These are phyloP conservation scores for Fusarium floridanum DNA, from an alignment of 2,329 filamentous ascomycete species.

Conservation along the genomic window DNA sequence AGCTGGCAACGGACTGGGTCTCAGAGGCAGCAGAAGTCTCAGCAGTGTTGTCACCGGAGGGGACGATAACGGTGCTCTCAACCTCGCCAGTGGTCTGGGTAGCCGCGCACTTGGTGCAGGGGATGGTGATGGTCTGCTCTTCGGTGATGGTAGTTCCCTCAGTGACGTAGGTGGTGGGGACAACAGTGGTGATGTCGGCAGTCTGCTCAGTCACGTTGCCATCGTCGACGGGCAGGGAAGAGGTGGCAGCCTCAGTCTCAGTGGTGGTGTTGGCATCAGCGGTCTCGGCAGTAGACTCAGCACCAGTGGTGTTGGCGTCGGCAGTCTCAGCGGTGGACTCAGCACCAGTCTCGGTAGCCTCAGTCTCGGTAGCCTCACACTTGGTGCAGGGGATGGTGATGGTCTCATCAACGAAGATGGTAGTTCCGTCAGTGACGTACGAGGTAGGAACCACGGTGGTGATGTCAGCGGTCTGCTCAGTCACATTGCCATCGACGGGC, in stretches of 20 bases:
- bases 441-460: constrained; percentile 37
- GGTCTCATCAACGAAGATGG: constrained; percentile 36
- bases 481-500: background rate
- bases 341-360: constrained; percentile 22
- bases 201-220: constrained; percentile 24
- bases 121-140: constrained; percentile 35
- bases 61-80: constrained; percentile 9
- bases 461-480: constrained; percentile 29
- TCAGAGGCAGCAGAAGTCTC: constrained; percentile 20
- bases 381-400: constrained; percentile 38
- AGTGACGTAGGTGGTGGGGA: constrained; percentile 35
- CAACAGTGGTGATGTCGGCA: constrained; percentile 26
- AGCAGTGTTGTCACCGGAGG: constrained; percentile 11
- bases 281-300: constrained; percentile 22
- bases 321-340: constrained; percentile 20
- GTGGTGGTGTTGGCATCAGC: constrained; percentile 13
- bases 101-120: constrained; percentile 35
- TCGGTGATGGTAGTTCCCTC: constrained; percentile 39
- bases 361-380: constrained; percentile 27
- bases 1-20: constrained; percentile 18
- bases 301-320: constrained; percentile 2
- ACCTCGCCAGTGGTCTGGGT: constrained; percentile 19
- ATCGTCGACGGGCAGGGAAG: background rate
- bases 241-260: constrained; percentile 4
- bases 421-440: constrained; percentile 35